Base-by-base conservation (phyloP, 176 grass and related monocot species). In the Echinochloa phyllopogon region DNA sequence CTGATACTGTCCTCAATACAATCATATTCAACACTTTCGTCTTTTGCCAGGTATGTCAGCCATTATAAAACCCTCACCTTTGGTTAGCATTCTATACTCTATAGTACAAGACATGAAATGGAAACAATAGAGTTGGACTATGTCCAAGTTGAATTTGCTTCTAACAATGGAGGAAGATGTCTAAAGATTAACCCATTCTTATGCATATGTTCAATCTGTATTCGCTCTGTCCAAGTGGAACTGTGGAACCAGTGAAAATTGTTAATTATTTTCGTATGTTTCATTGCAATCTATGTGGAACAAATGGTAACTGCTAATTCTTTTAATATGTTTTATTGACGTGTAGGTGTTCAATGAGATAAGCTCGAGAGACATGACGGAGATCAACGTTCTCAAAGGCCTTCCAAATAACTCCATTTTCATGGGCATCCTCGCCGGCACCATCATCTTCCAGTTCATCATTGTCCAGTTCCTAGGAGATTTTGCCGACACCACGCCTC, bases 11-110 rank as follows among this genome's bases (percentile, higher is more conserved):
- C 65, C 81, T 95, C 45, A 98, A 98, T 75, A 98, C 96, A 41
- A 90, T 98, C 72, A 92, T 92, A 60, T 98, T 98, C 85, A 98
- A 95, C 83, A 92, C 91, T 17, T 98, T 98, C 3, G 96, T 98
- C 36, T 98, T 98, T 88, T 98, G 91, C 85, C 96, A 95, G 91
- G 96, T 98, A 88, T 82, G 42, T 69, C 38, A 65, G 39, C 64
- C 14, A 13, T 52, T 40, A 20, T 17, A 33, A 62, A 70, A 85
- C 25, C 14, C 37, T 55, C 5, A 40, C 20, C 20, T 71, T 51
- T 77, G 50, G 51, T 39, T 67, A 62, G 17, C 18, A 36, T 37
- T 48, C 10, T 43, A 42, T 6, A 36, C 23, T 48, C 10, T 43
- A 42, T 6, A 60, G 44, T 29, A n/a, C 4, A 59, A 45, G 24